Percentiles rank a stretch among this genome's conserved stretches.
Evolutionary conservation across 805 yeast genomes (phyloP).

Genomic region (Helenozyma baotianmanensis): DNA sequence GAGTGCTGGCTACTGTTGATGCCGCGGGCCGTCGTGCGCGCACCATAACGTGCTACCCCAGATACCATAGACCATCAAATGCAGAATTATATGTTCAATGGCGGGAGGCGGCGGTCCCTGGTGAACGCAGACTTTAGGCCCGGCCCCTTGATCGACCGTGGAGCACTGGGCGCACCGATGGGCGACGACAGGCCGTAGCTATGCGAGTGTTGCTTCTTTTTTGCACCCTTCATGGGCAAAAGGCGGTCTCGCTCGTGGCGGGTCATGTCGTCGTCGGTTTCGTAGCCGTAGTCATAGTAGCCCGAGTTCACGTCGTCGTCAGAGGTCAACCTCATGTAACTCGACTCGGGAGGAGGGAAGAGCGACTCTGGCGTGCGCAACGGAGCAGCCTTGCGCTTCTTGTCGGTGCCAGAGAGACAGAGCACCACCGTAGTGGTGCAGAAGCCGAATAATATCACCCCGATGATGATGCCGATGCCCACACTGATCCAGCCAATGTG

Average conservation of each 20-base stretch:
- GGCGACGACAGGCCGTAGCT: slow-evolving; percentile 11
- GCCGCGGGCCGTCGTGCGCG: too few species aligned
- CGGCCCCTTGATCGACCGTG: slow-evolving; percentile 22
- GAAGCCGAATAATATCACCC: slow-evolving; percentile 41
- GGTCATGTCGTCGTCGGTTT: slow-evolving; percentile 38
- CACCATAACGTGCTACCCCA: too few species aligned
- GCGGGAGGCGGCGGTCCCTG: slow-evolving; percentile 23
- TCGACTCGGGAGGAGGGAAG: slow-evolving; percentile 18
- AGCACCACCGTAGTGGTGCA: slow-evolving; percentile 16
- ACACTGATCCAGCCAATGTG: slow-evolving; percentile 66
- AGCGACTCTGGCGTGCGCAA: slow-evolving; percentile 2
- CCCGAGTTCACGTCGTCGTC: slow-evolving; percentile 21
- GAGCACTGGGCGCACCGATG: slow-evolving; percentile 17
- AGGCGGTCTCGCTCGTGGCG: slow-evolving; percentile 28
- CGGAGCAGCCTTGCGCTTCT: slow-evolving; percentile 1
- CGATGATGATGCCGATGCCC: slow-evolving; percentile 62
- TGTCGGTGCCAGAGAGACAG: slow-evolving; percentile 9
- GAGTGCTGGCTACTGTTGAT: not conserved
- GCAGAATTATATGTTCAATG: slow-evolving; percentile 1
- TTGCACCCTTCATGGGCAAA: slow-evolving; percentile 20
- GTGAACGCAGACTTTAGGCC: slow-evolving; percentile 14
- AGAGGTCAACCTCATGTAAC: slow-evolving; percentile 35
- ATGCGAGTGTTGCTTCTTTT: slow-evolving; percentile 5
- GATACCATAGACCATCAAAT: too few species aligned
- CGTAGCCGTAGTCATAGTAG: slow-evolving; percentile 36